These are phyloP conservation scores for Chytriomyces hyalinus DNA, from an alignment of 192 early-diverging fungal genomes.

Conservation along the genomic window DNA sequence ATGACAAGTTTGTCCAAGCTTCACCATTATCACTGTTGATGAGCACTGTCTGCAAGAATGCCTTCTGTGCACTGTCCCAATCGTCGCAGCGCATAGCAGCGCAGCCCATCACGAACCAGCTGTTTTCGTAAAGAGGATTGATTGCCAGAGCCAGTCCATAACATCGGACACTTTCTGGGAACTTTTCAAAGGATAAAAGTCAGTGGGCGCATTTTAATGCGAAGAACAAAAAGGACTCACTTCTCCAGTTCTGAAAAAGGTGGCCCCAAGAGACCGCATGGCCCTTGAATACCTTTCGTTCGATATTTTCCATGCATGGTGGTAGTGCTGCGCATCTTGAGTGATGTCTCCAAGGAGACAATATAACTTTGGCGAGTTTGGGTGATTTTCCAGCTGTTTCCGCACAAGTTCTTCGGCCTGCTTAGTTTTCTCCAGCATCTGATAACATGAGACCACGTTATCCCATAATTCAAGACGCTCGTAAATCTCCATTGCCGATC, in stretches of 20 bases:
- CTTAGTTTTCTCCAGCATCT: constrained; percentile 81
- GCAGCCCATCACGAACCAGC: constrained; percentile 97
- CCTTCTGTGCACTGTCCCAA: constrained; percentile 73
- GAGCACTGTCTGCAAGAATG: constrained; percentile 59
- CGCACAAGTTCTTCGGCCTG: constrained; percentile 82
- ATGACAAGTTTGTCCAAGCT: constrained; percentile 96
- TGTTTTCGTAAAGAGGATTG: constrained; percentile 93
- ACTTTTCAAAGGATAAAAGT: constrained; percentile 39
- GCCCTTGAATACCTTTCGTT: constrained; percentile 83
- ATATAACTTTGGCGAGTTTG: constrained; percentile 82
- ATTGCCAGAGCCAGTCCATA: constrained; percentile 84
- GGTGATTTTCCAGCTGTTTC: constrained; percentile 65
- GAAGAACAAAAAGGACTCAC: constrained; percentile 29
- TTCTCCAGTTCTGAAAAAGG: constrained; percentile 73
- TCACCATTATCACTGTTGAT: constrained; percentile 74
- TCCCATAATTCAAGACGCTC: constrained; percentile 97
- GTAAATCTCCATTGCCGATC: constrained; percentile 93
- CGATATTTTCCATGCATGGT: constrained; percentile 89
- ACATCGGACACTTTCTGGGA: constrained; percentile 66
- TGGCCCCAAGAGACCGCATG: constrained; percentile 89
- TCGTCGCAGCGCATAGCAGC: constrained; percentile 81
- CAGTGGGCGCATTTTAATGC: neutral
- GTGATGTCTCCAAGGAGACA: constrained; percentile 91
- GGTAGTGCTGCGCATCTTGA: constrained; percentile 75
- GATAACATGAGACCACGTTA: constrained; percentile 85